Base-by-base conservation (phyloP, 1,139 yeast genomes). In the Candida smagusa region DNA sequence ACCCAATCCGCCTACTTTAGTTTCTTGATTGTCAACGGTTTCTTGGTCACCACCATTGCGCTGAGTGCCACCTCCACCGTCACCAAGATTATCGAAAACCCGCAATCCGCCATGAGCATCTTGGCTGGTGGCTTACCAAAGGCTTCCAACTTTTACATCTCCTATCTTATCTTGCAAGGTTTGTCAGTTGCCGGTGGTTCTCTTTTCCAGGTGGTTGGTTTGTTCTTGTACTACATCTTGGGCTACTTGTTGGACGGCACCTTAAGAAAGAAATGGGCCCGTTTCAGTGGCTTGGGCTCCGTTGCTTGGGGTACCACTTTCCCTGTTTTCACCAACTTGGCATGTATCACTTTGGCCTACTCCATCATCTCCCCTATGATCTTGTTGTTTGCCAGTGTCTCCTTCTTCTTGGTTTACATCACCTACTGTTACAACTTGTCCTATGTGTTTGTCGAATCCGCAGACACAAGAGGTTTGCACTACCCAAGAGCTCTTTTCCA, bases 401-500 rank as follows among this genome's bases (percentile, higher is more conserved):
- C 89, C 0, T 88, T 85, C 63, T 65, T 74, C 38, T 63, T 90
- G 49, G 66, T 88, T 38, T 90, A 85, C 65, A 60, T 88, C 53
- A 94, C 96, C 6, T 86, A 76, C 63, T 63, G 84, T 52, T 85
- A 92, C 74, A 86, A 84, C 61, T 68, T 89, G 58, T 74, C 84
- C 27, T 90, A 87, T 63, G 84, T 86, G 28, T 70, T 70, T 45
- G 68, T 72, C 40, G 70, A 67, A 42, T 68, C 83, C 4, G 70
- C 81, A 33, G 96, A 89, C 53, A 67, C 82, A 22, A 78, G 95
- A 60, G 98, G 98, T 33, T 69, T 82, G 43, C 84, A 83, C 61
- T 92, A 88, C 58, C 95, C 96, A 40, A 75, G 83, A 48, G 97
- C 97, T 2, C 66, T 92, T 45, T 84, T 82, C 62, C 96, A 92